phyloP scores from a whole-genome alignment of 1,284 basidiomycete genomes.

The Boletus mariae region DNA sequence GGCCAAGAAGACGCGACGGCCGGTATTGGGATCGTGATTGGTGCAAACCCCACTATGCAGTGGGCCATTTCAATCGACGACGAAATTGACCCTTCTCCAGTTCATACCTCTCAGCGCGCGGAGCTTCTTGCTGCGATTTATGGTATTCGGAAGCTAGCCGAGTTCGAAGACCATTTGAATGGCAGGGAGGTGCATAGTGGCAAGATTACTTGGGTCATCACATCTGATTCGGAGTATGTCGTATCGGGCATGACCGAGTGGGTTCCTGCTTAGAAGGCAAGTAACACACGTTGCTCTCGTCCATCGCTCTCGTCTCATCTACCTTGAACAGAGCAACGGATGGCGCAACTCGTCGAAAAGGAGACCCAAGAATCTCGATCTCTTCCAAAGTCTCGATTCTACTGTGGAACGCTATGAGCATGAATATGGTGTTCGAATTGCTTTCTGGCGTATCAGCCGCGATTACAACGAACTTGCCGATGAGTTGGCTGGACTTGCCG shows the following conservation, averaged over 20 bases:
- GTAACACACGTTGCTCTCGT: not conserved
- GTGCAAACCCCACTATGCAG: not conserved
- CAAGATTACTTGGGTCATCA: constrained; percentile 21
- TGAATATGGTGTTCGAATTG: constrained; percentile 6
- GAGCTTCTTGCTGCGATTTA: constrained; percentile 17
- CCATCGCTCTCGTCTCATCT: not conserved
- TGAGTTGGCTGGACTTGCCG: constrained; percentile 8
- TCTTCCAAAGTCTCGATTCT: constrained; percentile 14
- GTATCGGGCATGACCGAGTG: constrained; percentile 35
- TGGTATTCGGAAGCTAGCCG: constrained; percentile 11
- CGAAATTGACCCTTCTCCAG: constrained; percentile 1
- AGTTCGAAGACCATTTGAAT: constrained; percentile 3
- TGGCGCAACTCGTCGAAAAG: constrained; percentile 11
- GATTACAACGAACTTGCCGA: constrained; percentile 15
- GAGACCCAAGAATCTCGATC: constrained; percentile 18
- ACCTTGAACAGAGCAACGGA: constrained; percentile 2
- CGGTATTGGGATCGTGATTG: constrained; percentile 15
- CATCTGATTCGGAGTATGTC: constrained; percentile 38
- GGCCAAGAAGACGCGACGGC: constrained; percentile 6
- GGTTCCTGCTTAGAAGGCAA: constrained; percentile 16
- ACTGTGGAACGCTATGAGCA: constrained; percentile 6
- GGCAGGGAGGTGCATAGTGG: not conserved
- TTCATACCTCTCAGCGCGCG: constrained; percentile 14
- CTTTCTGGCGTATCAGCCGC: constrained; percentile 15
- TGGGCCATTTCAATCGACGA: constrained; percentile 16